phyloP scores from a whole-genome alignment of 1,139 yeast genomes.

The Lipomyces yarrowii region DNA sequence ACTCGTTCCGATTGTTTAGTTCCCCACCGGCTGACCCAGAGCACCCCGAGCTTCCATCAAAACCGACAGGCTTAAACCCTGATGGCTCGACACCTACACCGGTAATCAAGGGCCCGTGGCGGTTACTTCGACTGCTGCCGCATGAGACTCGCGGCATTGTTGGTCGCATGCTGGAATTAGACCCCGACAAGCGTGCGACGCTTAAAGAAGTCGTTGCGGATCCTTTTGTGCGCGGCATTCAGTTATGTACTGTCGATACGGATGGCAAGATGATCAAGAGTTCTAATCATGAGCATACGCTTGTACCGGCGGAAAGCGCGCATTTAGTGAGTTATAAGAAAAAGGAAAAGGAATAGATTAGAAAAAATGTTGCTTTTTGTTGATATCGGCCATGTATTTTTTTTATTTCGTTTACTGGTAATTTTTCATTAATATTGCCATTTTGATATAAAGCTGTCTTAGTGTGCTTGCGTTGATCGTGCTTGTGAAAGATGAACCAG shows the following conservation, averaged over 20 bases:
- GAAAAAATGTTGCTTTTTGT: background rate
- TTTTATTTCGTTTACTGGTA: background rate
- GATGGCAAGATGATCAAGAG: constrained; percentile 51
- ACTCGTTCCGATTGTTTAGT: constrained; percentile 75
- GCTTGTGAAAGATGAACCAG: background rate
- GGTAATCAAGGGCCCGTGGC: constrained; percentile 70
- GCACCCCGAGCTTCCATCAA: constrained; percentile 27
- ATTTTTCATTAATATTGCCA: background rate
- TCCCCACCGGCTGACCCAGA: constrained; percentile 37
- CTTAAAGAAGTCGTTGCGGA: constrained; percentile 68
- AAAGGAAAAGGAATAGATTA: constrained; percentile 24
- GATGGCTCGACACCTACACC: constrained; percentile 35
- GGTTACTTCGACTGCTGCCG: constrained; percentile 83
- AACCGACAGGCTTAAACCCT: constrained; percentile 28
- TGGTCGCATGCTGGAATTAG: constrained; percentile 69
- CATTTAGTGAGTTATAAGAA: constrained; percentile 49
- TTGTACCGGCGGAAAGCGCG: constrained; percentile 50
- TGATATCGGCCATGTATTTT: background rate
- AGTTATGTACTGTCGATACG: constrained; percentile 47
- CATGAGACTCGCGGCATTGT: constrained; percentile 81
- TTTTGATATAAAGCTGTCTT: background rate
- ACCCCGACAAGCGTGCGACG: constrained; percentile 68
- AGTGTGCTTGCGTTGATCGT: background rate
- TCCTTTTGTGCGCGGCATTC: constrained; percentile 70
- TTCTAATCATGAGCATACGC: constrained; percentile 59